phyloP scores from a whole-genome alignment of 2,329 filamentous ascomycete species.

The Alternaria burnsii region DNA sequence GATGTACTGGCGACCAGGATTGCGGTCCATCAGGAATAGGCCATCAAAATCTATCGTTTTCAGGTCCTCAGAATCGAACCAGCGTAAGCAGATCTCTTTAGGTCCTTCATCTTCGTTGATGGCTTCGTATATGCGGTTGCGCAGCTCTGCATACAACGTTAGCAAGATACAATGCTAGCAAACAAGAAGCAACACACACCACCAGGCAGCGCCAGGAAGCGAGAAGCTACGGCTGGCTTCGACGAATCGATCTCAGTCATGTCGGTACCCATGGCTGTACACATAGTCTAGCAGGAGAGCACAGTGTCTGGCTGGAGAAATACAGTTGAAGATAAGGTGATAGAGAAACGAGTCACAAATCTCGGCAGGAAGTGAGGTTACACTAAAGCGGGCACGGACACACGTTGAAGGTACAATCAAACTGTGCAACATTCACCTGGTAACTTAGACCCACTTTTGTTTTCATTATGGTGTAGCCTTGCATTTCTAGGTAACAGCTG shows the following conservation, averaged over 20 bases:
- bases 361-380: background rate
- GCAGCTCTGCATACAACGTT: background rate
- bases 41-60: too few species aligned
- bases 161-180: rapidly evolving
- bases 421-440: background rate
- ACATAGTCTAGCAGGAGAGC: too few species aligned
- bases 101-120: background rate
- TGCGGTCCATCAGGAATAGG: too few species aligned
- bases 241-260: too few species aligned
- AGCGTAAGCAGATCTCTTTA: rapidly evolving
- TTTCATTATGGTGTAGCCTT: background rate
- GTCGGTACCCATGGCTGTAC: too few species aligned
- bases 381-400: background rate
- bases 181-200: background rate
- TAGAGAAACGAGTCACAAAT: background rate
- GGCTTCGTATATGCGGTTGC: background rate
- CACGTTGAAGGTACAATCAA: background rate
- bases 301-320: background rate
- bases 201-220: background rate
- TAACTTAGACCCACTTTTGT: background rate
- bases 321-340: background rate
- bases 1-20: background rate
- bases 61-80: too few species aligned
- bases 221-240: too few species aligned
- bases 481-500: background rate